Percentiles rank a stretch among this genome's conserved stretches.
Evolutionary conservation across 768 basidiomycete species (phyloP).

Genomic region (Scleroderma citrinum): DNA sequence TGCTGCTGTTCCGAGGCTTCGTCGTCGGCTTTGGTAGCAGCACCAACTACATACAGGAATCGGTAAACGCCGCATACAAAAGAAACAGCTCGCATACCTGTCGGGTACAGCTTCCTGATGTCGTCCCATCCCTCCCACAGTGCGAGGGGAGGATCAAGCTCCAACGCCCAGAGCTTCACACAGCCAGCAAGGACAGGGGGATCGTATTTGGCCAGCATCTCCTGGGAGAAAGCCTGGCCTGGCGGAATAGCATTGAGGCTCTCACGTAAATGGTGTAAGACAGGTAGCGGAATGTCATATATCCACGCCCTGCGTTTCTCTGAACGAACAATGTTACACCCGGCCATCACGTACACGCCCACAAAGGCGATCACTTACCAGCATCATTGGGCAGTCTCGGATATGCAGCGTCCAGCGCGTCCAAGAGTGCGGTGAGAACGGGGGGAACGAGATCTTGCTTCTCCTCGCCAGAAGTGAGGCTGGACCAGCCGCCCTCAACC

Average conservation of each 20-base stretch:
- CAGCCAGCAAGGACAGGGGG: slow-evolving; percentile 80
- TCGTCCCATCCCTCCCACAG: slow-evolving; percentile 93
- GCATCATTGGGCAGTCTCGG: slow-evolving; percentile 51
- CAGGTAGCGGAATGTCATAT: slow-evolving; percentile 84
- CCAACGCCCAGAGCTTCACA: slow-evolving; percentile 87
- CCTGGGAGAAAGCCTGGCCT: slow-evolving; percentile 38
- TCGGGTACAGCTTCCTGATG: slow-evolving; percentile 79
- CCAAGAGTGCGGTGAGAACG: slow-evolving; percentile 63
- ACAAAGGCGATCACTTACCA: slow-evolving; percentile 37
- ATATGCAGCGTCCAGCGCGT: slow-evolving; percentile 60
- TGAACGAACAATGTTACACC: slow-evolving; percentile 17
- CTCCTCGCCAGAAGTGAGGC: slow-evolving; percentile 47
- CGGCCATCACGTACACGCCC: background rate
- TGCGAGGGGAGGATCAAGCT: slow-evolving; percentile 81
- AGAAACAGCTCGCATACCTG: slow-evolving; percentile 30
- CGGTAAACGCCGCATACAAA: background rate
- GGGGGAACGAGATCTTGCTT: slow-evolving; percentile 65
- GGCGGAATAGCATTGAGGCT: slow-evolving; percentile 67
- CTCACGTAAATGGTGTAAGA: slow-evolving; percentile 82
- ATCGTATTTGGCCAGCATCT: slow-evolving; percentile 71
- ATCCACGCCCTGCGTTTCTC: slow-evolving; percentile 92
- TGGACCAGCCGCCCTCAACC: slow-evolving; percentile 78
- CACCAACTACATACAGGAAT: slow-evolving; percentile 39
- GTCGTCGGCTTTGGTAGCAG: slow-evolving; percentile 46
- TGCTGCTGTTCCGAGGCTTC: slow-evolving; percentile 52